These are phyloP conservation scores for Brettanomyces custersianus DNA, from an alignment of 805 yeast genomes.

Conservation along the genomic window DNA sequence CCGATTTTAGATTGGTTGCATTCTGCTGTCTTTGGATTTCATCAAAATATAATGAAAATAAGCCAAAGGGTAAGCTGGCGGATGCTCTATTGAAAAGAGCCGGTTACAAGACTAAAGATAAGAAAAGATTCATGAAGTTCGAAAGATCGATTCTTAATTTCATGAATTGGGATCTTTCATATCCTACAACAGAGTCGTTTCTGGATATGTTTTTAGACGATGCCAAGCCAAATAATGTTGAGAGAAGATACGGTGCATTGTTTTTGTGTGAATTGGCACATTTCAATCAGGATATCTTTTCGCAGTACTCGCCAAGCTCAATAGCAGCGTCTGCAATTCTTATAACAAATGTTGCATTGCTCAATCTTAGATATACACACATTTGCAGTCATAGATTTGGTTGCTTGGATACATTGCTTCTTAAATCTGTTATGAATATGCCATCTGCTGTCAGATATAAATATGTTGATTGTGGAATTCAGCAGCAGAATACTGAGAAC, in stretches of 20 bases:
- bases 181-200: slow-evolving; percentile 56
- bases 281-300: slow-evolving; percentile 50
- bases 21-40: slow-evolving; percentile 40
- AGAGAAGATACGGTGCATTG: slow-evolving; percentile 46
- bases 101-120: slow-evolving; percentile 18
- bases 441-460: slow-evolving; percentile 20
- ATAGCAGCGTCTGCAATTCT: slow-evolving; percentile 44
- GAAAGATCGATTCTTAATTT: slow-evolving; percentile 59
- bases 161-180: slow-evolving; percentile 54
- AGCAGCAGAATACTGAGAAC: slow-evolving; percentile 7
- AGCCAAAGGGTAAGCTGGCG: slow-evolving; percentile 38
- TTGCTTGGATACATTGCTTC: slow-evolving; percentile 20
- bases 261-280: slow-evolving; percentile 60
- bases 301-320: slow-evolving; percentile 35
- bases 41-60: slow-evolving; percentile 37
- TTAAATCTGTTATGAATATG: slow-evolving; percentile 16
- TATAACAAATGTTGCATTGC: slow-evolving; percentile 37
- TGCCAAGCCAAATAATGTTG: slow-evolving; percentile 28
- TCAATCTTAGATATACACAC: slow-evolving; percentile 29
- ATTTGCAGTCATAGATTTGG: slow-evolving; percentile 19
- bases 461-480: slow-evolving; percentile 10
- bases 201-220: slow-evolving; percentile 42
- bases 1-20: slow-evolving; percentile 30
- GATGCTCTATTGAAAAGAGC: slow-evolving; percentile 23
- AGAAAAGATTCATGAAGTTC: slow-evolving; percentile 43